Conservation (phyloP, 108 stramenopile genomes). For the Chaetoceros muelleri region DNA sequence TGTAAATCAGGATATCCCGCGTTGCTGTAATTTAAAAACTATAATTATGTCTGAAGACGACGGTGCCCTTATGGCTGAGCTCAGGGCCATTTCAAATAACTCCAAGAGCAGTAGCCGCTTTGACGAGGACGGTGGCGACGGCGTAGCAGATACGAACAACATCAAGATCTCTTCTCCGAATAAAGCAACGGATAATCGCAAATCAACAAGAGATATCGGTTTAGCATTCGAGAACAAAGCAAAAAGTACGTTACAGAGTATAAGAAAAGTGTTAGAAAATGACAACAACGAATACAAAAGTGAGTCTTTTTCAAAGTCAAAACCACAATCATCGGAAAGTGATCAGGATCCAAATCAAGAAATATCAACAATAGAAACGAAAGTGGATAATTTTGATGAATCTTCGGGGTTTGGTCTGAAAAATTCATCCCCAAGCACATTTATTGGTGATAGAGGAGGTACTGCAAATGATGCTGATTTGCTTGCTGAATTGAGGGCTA, state of each 20-base stretch:
- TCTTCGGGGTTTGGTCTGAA: constrained; percentile 21
- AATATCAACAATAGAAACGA: constrained; percentile 1
- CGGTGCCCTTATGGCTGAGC: constrained; percentile 32
- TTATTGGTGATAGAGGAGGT: constrained; percentile 61
- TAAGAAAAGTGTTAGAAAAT: too few relatives aligned
- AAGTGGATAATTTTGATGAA: constrained; percentile 1
- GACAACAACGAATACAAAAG: too few relatives aligned
- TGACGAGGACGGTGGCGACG: constrained; percentile 5
- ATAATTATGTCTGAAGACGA: constrained; percentile 22
- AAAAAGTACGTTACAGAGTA: too few relatives aligned
- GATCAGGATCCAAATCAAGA: constrained; percentile 4
- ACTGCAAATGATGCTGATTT: constrained; percentile 70
- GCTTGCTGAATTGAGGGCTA: constrained; percentile 41
- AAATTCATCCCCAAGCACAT: constrained; percentile 32
- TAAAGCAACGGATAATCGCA: not conserved
- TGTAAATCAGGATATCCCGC: too few relatives aligned
- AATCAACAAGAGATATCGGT: too few relatives aligned
- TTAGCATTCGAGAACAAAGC: too few relatives aligned
- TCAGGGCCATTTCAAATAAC: constrained; percentile 38
- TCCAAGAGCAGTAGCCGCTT: constrained; percentile 24
- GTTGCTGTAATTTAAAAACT: too few relatives aligned
- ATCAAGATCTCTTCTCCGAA: not conserved
- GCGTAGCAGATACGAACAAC: too few relatives aligned
- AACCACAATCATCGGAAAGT: not conserved
- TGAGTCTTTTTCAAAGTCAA: not conserved